Base-by-base conservation (phyloP, 1,284 basidiomycete genomes). In the Sanguinoderma infundibulare region DNA sequence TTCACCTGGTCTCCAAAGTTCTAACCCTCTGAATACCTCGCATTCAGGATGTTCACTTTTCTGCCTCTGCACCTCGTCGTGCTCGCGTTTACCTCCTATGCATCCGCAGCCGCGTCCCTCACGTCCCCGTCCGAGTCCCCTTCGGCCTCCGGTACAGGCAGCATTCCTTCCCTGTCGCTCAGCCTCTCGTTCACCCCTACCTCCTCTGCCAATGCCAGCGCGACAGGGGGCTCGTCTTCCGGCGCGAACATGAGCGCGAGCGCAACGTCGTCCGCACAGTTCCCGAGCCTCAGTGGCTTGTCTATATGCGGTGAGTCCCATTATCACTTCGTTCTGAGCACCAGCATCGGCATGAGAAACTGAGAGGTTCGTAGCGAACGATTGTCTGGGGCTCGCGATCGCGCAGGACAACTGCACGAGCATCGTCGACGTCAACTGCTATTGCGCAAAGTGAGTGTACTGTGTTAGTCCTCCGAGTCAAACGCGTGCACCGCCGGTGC, bases 381-480 rank as follows among this genome's bases (percentile, higher is more conserved):
- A 69, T 30, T 75, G 74, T 53, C 59, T 74, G 12, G 67, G 56
- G 5, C 51, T 70, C 15, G 67, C 72, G 1, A 68, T 73, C 8
- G 64, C 67, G 2, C 46, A 66, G 22, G 63, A 66, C n/a, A 69
- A 67, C 8, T 75, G 74, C 61, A 57, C 60, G 51, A 73, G 70
- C 55, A 22, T 72, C n/a, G 66, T 68, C 6, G 72, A 74, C 30
- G 69, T 73, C 12, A 65, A 72, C 46, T 75, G 74, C 57, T 75
- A 69, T 59, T 75, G 74, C 57, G 53, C 54, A 39, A 72, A 71
- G 71, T 72, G 59, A 61, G 71, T 69, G 20, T 28, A 14, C 38
- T 3, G n/a, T 35, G 28, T 39, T 50, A 12, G 4, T 49, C 17
- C 40, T 9, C 14, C 9, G 17, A n/a, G 14, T n/a, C 38, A 39